Evolutionary conservation across 2,329 filamentous ascomycete genomes (phyloP).

Genomic region (Tolypocladium paradoxum): DNA sequence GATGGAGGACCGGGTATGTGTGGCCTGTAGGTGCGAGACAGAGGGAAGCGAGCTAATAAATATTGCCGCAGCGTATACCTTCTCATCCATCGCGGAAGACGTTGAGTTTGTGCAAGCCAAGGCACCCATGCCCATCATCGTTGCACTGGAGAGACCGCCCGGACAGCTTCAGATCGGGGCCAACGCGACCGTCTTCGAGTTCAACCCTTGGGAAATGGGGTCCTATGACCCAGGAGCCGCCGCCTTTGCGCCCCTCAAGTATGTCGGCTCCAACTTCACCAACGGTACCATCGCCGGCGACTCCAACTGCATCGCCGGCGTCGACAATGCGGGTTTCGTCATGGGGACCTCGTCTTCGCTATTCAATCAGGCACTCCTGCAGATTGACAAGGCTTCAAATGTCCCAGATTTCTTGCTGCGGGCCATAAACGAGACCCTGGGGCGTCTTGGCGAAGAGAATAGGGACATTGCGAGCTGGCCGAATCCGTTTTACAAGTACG

Average conservation of each 20-base stretch:
- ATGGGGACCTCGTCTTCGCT: slow-evolving; percentile 80
- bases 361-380: slow-evolving; percentile 68
- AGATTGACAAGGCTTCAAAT: slow-evolving; percentile 34
- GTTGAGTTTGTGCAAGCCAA: slow-evolving; percentile 51
- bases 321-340: slow-evolving; percentile 72
- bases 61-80: slow-evolving; percentile 50
- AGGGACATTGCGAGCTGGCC: slow-evolving; percentile 67
- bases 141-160: slow-evolving; percentile 57
- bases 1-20: slow-evolving; percentile 48
- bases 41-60: neutral
- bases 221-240: slow-evolving; percentile 63
- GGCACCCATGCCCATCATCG: slow-evolving; percentile 62
- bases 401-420: slow-evolving; percentile 38
- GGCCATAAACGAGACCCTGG: slow-evolving; percentile 41
- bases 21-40: neutral
- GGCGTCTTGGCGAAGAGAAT: slow-evolving; percentile 42
- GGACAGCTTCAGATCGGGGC: slow-evolving; percentile 48
- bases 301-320: slow-evolving; percentile 60
- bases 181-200: slow-evolving; percentile 70
- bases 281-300: slow-evolving; percentile 44
- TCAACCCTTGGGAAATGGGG: slow-evolving; percentile 72
- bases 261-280: slow-evolving; percentile 62
- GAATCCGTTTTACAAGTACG: slow-evolving; percentile 65
- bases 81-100: slow-evolving; percentile 50
- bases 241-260: slow-evolving; percentile 61